Conservation (phyloP, 352 stramenopile species). For the Phytophthora citrophthora region DNA sequence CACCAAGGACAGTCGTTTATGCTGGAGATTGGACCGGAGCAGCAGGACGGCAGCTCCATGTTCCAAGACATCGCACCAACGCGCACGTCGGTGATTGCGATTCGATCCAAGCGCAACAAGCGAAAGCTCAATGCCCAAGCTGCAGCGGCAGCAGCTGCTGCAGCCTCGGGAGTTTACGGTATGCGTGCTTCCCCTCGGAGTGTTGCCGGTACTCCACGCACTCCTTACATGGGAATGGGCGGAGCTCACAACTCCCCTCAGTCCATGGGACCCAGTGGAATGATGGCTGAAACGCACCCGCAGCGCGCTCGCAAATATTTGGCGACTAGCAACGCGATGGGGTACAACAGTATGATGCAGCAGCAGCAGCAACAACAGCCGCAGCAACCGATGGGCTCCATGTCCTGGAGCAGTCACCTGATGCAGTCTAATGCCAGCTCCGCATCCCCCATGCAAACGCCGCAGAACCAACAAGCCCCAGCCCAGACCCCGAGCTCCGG, state of each 20-base stretch:
- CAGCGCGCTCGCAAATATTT: constrained; percentile 42
- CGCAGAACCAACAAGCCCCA: constrained; percentile 19
- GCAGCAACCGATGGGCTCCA: constrained; percentile 31
- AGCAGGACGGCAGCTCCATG: constrained; percentile 80
- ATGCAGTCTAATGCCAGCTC: constrained; percentile 38
- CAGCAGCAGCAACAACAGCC: constrained; percentile 21
- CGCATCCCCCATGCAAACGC: constrained; percentile 28
- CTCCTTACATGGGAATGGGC: constrained; percentile 39
- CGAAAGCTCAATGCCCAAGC: constrained; percentile 65
- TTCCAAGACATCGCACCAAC: constrained; percentile 92
- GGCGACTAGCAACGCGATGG: constrained; percentile 34
- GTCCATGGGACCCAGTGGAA: constrained; percentile 23
- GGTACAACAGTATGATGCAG: constrained; percentile 38
- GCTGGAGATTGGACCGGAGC: constrained; percentile 90
- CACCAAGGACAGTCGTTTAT: constrained; percentile 96
- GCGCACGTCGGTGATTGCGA: constrained; percentile 88
- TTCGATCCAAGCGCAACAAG: constrained; percentile 96
- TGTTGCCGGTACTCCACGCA: constrained; percentile 42
- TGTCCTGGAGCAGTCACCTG: constrained; percentile 61
- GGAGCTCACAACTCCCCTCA: constrained; percentile 19
- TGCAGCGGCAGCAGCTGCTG: constrained; percentile 9
- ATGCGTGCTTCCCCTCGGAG: constrained; percentile 49
- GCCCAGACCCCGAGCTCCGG: constrained; percentile 33
- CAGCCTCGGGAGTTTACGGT: constrained; percentile 16
- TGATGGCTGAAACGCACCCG: constrained; percentile 34